A percentile compares a stretch with the other conserved stretches of the same genome.
Evolutionary conservation across 192 early-diverging fungal genomes (phyloP).

Genomic region (Chytriomyces sp.): DNA sequence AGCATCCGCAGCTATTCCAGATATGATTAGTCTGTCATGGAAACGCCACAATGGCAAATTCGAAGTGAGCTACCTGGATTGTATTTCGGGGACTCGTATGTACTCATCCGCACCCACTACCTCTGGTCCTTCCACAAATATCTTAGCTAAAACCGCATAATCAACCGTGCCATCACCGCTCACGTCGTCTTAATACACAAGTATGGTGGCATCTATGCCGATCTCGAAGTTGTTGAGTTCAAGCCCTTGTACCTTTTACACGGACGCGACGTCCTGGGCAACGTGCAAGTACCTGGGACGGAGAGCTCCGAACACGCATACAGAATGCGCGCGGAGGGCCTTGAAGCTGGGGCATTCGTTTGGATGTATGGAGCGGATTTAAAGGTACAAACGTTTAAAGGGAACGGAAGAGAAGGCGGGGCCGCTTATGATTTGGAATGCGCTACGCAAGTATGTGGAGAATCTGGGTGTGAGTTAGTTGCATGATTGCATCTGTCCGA

Average conservation of each 20-base stretch:
- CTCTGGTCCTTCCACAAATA: conserved; percentile 43
- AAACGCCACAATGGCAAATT: conserved; percentile 6
- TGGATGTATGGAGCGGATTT: conserved; percentile 34
- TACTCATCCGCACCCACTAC: conserved; percentile 31
- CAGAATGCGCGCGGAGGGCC: conserved; percentile 47
- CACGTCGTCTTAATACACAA: conserved; percentile 42
- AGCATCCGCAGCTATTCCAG: not conserved
- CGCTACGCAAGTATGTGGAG: no score
- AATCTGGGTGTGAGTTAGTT: no score
- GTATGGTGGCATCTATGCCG: conserved; percentile 46
- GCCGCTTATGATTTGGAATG: conserved; percentile 8
- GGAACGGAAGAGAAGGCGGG: conserved; percentile 27
- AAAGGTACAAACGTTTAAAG: conserved; percentile 5
- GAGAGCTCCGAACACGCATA: not conserved
- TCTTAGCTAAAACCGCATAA: conserved; percentile 19
- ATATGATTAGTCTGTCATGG: conserved; percentile 2
- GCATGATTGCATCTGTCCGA: no score
- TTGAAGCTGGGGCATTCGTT: conserved; percentile 39
- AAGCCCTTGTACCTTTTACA: not conserved
- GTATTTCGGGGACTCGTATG: conserved; percentile 23
- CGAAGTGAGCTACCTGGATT: conserved; percentile 33
- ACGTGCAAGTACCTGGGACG: conserved; percentile 2
- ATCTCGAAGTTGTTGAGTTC: conserved; percentile 33
- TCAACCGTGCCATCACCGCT: conserved; percentile 39
- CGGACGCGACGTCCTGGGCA: conserved; percentile 3